These are phyloP conservation scores for Calcarisporium arbuscula DNA, from an alignment of 2,329 filamentous ascomycete species.

Conservation along the genomic window DNA sequence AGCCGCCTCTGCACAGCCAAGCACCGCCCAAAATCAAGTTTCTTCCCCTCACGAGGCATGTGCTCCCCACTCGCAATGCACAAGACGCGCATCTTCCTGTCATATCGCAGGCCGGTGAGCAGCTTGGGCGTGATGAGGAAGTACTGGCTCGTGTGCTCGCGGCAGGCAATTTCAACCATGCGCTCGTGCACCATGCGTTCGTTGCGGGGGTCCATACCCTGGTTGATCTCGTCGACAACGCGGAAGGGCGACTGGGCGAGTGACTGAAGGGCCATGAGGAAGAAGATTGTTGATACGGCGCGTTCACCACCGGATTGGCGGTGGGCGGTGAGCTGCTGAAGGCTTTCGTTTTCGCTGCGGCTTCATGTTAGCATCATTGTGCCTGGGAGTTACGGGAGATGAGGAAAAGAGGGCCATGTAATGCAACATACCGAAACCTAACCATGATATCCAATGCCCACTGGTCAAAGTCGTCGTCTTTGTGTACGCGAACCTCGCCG, in stretches of 20 bases:
- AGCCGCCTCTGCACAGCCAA: conserved; percentile 36
- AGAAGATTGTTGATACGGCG: conserved; percentile 96
- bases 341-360: conserved; percentile 67
- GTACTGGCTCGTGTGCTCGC: conserved; percentile 74
- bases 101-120: conserved; percentile 77
- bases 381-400: no score
- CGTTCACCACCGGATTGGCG: conserved; percentile 95
- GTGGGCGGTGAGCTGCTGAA: conserved; percentile 82
- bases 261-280: conserved; percentile 94
- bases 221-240: conserved; percentile 98
- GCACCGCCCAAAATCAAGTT: conserved; percentile 43
- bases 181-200: conserved; percentile 97
- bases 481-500: conserved; percentile 81
- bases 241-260: conserved; percentile 93
- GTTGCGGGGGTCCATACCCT: conserved; percentile 98
- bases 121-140: conserved; percentile 98
- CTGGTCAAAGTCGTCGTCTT: conserved; percentile 86
- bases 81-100: conserved; percentile 84
- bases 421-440: conserved; percentile 69
- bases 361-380: not conserved
- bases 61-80: conserved; percentile 88
- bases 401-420: conserved; percentile 1
- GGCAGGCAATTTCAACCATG: conserved; percentile 96
- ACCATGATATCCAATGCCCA: conserved; percentile 95
- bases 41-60: conserved; percentile 49